phyloP scores from a whole-genome alignment of 495 filamentous ascomycete genomes.

The Aspergillus mulundensis region DNA sequence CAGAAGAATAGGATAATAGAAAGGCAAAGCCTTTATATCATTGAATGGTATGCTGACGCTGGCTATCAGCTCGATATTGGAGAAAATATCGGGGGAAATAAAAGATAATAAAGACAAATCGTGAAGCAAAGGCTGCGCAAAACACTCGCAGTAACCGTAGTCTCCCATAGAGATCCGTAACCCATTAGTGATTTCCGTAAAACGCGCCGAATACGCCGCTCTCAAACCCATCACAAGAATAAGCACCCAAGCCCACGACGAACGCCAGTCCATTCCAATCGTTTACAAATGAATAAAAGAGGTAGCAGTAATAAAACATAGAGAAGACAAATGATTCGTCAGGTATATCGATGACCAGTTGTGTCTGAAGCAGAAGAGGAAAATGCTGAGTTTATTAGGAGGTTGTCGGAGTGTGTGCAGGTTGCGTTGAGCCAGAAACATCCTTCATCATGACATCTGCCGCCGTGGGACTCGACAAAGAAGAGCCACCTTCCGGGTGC shows the following conservation, averaged over 20 bases:
- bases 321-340: conserved; percentile 7
- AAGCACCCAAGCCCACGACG: conserved; percentile 15
- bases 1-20: background rate
- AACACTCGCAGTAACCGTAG: conserved; percentile 11
- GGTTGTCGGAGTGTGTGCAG: conserved; percentile 24
- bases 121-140: conserved; percentile 21
- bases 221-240: conserved; percentile 10
- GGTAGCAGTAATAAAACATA: conserved; percentile 11
- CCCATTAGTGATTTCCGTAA: conserved; percentile 18
- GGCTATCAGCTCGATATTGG: background rate
- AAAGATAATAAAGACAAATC: conserved; percentile 22
- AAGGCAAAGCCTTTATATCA: conserved; percentile 1
- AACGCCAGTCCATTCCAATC: conserved; percentile 25
- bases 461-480: conserved; percentile 15
- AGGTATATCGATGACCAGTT: background rate
- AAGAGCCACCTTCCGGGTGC: conserved; percentile 9
- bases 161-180: conserved; percentile 32
- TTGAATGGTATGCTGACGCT: background rate
- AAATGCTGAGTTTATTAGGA: conserved; percentile 20
- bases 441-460: conserved; percentile 35
- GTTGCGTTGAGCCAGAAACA: conserved; percentile 23
- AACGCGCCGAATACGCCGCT: conserved; percentile 34
- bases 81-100: background rate
- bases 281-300: conserved; percentile 17
- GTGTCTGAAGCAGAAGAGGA: background rate